These are phyloP conservation scores for Leccinum brunneo-olivaceum DNA, from an alignment of 1,284 basidiomycete genomes.

Conservation along the genomic window DNA sequence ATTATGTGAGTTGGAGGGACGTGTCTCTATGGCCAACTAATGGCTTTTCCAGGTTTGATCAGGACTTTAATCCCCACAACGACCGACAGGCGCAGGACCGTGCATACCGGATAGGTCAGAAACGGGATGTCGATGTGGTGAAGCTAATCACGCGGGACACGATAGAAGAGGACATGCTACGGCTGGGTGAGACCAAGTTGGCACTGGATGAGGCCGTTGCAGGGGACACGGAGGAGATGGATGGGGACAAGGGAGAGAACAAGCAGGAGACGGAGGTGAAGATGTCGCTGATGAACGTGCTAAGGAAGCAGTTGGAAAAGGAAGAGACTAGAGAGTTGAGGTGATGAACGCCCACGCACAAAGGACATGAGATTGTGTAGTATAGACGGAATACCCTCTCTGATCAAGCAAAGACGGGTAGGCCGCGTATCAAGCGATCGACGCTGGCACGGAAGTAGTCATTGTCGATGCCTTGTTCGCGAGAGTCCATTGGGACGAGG, in stretches of 20 bases:
- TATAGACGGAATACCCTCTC: constrained; percentile 21
- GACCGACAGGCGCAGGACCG: constrained; percentile 97
- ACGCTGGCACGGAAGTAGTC: constrained; percentile 82
- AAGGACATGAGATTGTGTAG: constrained; percentile 15
- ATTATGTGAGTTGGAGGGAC: constrained; percentile 56
- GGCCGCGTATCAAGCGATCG: constrained; percentile 68
- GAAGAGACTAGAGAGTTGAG: constrained; percentile 16
- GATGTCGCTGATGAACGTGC: constrained; percentile 71
- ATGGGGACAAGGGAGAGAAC: constrained; percentile 48
- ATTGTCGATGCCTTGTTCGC: constrained; percentile 81
- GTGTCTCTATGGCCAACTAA: neutral
- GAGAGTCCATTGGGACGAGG: constrained; percentile 74
- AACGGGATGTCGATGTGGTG: constrained; percentile 84
- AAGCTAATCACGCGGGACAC: constrained; percentile 90
- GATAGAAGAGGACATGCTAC: constrained; percentile 94
- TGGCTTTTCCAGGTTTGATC: constrained; percentile 69
- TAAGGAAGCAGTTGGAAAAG: constrained; percentile 61
- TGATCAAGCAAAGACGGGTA: constrained; percentile 51
- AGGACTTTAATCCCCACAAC: constrained; percentile 92
- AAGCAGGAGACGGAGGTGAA: constrained; percentile 76
- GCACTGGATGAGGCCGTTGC: constrained; percentile 90
- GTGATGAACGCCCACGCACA: constrained; percentile 11
- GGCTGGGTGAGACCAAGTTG: constrained; percentile 85
- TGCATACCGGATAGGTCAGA: constrained; percentile 97
- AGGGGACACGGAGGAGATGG: constrained; percentile 56